Percentiles rank a stretch among this genome's conserved stretches.
phyloP scores from a whole-genome alignment of 2,329 filamentous ascomycete species.

The Aplosporella prunicola region DNA sequence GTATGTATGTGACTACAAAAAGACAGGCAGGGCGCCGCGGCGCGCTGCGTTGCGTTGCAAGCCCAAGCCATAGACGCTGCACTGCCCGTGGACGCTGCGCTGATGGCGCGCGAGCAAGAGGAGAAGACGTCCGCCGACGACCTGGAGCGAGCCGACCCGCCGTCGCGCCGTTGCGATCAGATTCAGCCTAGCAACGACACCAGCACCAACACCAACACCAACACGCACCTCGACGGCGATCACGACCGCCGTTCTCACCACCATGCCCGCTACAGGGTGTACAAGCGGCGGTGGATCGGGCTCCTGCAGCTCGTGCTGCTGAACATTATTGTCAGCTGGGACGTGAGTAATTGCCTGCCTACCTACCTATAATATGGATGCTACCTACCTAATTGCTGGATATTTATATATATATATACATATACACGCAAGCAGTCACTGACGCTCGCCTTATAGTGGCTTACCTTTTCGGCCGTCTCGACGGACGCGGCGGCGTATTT shows the following conservation, averaged over 20 bases:
- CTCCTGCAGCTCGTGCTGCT: slow-evolving; percentile 72
- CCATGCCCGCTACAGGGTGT: slow-evolving; percentile 41
- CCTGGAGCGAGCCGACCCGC: too few species aligned
- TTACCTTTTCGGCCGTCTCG: slow-evolving; percentile 81
- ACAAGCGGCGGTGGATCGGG: slow-evolving; percentile 85
- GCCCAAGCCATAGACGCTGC: too few species aligned
- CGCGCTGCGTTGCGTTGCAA: too few species aligned
- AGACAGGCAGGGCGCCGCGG: too few species aligned
- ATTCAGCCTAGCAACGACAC: too few species aligned
- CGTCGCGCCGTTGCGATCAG: too few species aligned
- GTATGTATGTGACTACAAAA: too few species aligned
- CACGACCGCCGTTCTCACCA: background rate
- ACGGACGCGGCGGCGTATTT: slow-evolving; percentile 68
- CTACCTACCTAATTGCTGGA: slow-evolving; percentile 1
- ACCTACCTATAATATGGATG: background rate
- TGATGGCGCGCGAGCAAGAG: too few species aligned
- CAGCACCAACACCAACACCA: background rate
- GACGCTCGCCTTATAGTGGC: slow-evolving; percentile 53
- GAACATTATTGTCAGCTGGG: slow-evolving; percentile 92
- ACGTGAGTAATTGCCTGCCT: slow-evolving; percentile 52
- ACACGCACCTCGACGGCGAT: background rate
- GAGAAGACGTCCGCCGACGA: too few species aligned
- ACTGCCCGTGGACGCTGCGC: too few species aligned
- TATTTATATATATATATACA: background rate
- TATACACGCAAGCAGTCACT: background rate